phyloP scores from a whole-genome alignment of 345 rosid genomes.

The Leavenworthia alabamica region DNA sequence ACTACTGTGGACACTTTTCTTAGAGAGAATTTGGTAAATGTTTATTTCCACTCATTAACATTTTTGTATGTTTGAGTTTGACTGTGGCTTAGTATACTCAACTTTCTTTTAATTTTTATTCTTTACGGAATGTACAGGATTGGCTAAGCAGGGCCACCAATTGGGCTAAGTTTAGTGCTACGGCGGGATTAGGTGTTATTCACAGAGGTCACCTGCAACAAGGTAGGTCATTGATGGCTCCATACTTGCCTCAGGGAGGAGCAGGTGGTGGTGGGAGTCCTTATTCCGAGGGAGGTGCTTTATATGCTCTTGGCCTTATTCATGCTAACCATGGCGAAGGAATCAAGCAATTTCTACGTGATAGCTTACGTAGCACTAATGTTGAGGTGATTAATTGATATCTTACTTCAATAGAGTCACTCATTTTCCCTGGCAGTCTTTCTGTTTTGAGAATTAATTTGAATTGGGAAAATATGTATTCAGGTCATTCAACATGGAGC shows the following conservation, averaged over 20 bases:
- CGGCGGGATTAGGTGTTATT: slow-evolving; percentile 98
- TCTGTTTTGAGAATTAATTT: too few relatives aligned
- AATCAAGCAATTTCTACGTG: slow-evolving; percentile 91
- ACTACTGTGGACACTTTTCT: slow-evolving; percentile 98
- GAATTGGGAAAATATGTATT: slow-evolving; percentile 6
- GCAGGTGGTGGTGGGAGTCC: slow-evolving; percentile 97
- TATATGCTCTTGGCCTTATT: slow-evolving; percentile 95
- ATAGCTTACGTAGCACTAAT: slow-evolving; percentile 75
- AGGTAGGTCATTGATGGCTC: slow-evolving; percentile 97
- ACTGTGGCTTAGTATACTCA: neutral
- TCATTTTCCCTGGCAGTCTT: too few relatives aligned
- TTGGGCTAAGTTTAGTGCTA: slow-evolving; percentile 49
- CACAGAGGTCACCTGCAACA: slow-evolving; percentile 96
- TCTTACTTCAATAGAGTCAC: too few relatives aligned
- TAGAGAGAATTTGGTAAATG: slow-evolving; percentile 86
- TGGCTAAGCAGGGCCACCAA: too few relatives aligned
- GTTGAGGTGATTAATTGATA: too few relatives aligned
- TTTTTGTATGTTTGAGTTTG: neutral
- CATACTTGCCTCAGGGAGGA: slow-evolving; percentile 97
- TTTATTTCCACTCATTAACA: neutral
- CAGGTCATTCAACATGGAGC: slow-evolving; percentile 99
- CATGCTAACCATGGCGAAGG: slow-evolving; percentile 99
- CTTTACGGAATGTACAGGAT: too few relatives aligned
- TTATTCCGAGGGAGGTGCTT: slow-evolving; percentile 97
- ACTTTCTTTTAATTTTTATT: too few relatives aligned